Conservation (phyloP, 495 filamentous ascomycete genomes). For the Aspergillus mulundensis region DNA sequence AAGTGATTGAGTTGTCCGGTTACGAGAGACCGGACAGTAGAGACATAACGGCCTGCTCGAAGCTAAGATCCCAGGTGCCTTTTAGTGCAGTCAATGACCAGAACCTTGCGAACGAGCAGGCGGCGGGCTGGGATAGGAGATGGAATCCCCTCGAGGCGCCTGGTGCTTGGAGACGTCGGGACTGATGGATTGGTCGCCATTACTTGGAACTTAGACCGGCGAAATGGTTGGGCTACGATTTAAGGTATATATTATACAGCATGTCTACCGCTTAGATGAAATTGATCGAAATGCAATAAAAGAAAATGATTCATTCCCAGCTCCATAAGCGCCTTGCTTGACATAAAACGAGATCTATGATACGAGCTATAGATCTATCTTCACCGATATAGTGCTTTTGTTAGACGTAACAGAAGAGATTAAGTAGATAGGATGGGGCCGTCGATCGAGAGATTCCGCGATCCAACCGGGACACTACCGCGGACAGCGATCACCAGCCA, state of each 20-base stretch:
- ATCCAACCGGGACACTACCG: conserved; percentile 4
- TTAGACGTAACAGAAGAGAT: neutral
- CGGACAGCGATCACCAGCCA: neutral
- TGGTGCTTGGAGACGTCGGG: conserved; percentile 34
- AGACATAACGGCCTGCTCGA: conserved; percentile 31
- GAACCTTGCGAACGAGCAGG: conserved; percentile 19
- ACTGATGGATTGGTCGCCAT: neutral
- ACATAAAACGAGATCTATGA: conserved; percentile 10
- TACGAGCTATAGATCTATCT: conserved; percentile 20
- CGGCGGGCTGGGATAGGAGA: conserved; percentile 37
- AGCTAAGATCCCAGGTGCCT: conserved; percentile 34
- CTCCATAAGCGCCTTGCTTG: conserved; percentile 31
- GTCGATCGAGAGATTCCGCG: neutral
- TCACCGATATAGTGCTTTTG: conserved; percentile 7
- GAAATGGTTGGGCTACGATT: neutral
- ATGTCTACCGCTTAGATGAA: neutral
- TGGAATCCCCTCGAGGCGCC: conserved; percentile 30
- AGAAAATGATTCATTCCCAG: conserved; percentile 15
- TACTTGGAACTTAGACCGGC: neutral
- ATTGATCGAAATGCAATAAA: neutral
- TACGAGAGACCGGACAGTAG: conserved; percentile 38
- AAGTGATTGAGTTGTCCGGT: conserved; percentile 32
- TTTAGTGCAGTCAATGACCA: conserved; percentile 19
- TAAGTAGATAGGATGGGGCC: neutral
- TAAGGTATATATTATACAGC: no score